Conservation (phyloP, 164 flowering plant genomes). For the Saururus chinensis region DNA sequence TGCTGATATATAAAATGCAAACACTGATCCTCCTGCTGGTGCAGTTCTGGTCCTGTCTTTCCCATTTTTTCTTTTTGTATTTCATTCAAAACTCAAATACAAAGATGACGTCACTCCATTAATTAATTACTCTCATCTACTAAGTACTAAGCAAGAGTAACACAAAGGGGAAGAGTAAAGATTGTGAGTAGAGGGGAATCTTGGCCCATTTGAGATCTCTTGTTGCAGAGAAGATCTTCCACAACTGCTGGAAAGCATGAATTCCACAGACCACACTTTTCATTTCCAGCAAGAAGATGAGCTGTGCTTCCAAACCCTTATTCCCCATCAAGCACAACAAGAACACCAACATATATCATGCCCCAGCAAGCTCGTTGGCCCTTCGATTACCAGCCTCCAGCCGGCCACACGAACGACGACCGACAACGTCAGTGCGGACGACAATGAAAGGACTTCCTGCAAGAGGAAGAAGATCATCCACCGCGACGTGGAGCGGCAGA, state of each 20-base stretch:
- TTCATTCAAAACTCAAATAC: too few relatives aligned
- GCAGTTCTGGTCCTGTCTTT: too few relatives aligned
- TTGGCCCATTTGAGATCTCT: not conserved
- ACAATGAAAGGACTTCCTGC: not conserved
- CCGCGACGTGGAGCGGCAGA: conserved; percentile 18
- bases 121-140: too few relatives aligned
- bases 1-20: too few relatives aligned
- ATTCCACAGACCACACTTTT: conserved; percentile 3
- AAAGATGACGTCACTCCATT: too few relatives aligned
- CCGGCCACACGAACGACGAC: not conserved
- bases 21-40: too few relatives aligned
- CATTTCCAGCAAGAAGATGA: conserved; percentile 15
- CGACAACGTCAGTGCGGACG: not conserved
- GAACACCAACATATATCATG: conserved; percentile 1
- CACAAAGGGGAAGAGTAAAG: not conserved
- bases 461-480: conserved; percentile 18
- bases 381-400: not conserved
- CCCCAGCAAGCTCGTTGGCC: not conserved
- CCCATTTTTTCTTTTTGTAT: too few relatives aligned
- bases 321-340: not conserved
- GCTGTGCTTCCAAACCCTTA: conserved; percentile 1
- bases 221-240: conserved; percentile 2
- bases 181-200: not conserved
- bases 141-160: not conserved
- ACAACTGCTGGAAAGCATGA: conserved; percentile 4